Evolutionary conservation across 2,329 filamentous ascomycete genomes (phyloP).

Genomic region (Monilinia laxa): DNA sequence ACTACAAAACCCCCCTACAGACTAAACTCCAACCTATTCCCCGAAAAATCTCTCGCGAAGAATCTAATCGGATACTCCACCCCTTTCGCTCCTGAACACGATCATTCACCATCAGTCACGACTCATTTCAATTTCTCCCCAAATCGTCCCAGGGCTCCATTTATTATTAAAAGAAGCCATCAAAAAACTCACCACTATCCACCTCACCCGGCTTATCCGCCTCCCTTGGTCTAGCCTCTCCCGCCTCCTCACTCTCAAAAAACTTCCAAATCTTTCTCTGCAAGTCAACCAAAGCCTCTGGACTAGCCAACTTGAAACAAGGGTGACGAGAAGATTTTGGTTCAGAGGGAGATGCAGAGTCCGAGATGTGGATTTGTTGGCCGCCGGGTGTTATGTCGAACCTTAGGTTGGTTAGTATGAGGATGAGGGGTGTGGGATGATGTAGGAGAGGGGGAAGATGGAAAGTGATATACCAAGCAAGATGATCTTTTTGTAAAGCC

Average conservation of each 20-base stretch:
- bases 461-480: conserved; percentile 52
- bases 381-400: conserved; percentile 55
- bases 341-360: conserved; percentile 42
- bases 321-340: conserved; percentile 52
- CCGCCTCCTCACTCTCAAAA: conserved; percentile 44
- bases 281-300: conserved; percentile 49
- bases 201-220: conserved; percentile 55
- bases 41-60: conserved; percentile 59
- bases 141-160: too few relatives aligned
- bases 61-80: conserved; percentile 61
- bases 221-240: conserved; percentile 50
- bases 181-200: conserved; percentile 43
- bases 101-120: not conserved
- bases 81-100: conserved; percentile 48
- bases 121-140: too few relatives aligned
- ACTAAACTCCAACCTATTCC: conserved; percentile 55
- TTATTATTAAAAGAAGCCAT: not conserved
- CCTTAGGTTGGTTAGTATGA: conserved; percentile 33
- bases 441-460: not conserved
- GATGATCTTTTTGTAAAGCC: conserved; percentile 48
- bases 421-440: not conserved
- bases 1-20: conserved; percentile 37
- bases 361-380: conserved; percentile 58
- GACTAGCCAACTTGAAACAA: conserved; percentile 55
- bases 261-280: conserved; percentile 54